Base-by-base conservation (phyloP, 352 stramenopile species). In the Blastocystis sp. region DNA sequence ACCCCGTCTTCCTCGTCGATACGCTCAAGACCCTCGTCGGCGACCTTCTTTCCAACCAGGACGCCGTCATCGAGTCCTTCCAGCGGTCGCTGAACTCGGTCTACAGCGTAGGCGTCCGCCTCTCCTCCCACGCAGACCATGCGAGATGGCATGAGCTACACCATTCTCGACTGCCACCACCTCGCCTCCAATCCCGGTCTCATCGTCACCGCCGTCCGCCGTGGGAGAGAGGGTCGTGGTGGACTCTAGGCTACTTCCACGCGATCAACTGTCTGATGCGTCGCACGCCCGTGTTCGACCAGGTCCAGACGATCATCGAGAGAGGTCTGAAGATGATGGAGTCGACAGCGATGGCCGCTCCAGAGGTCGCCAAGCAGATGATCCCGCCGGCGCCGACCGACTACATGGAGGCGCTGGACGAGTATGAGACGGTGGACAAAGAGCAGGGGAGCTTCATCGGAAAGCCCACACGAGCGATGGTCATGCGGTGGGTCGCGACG, bases 381-480 rank as follows among this genome's bases (percentile, higher is more conserved):
- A 11, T 63, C 14, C 40, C 46, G 11, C 69, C 69, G 27, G 34
- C 36, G 16, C 69, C 69, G 36, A 48, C 27, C 32, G 36, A 81
- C 29, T 16, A 63, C 18, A 32, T 61, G 24, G 48, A 81, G 27
- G 42, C 46, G 14, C 53, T 42, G 49, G 69, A 81, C 6, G 4
- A 63, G 16, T 81, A 81, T 42, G 69, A 81, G 27, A 81, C 56
- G 42, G 69, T 81, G 51, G 2, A 46, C 27, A 65, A 48, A 21
- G 69, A 81, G 27, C 61, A 65, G 21, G 69, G 44, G n/a, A 21
- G 48, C 49, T 81, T 81, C 27, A 61, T 63, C n/a, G 69, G 44
- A 64, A 21, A 24, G 32, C 46, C 51, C 9, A 32, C 34, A n/a
- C 29, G 42, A 11, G 7, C 56, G 36, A 54, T 63, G 69, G 29